These are phyloP conservation scores for Geranium incanum DNA, from an alignment of 441 rosid species.

Conservation along the genomic window DNA sequence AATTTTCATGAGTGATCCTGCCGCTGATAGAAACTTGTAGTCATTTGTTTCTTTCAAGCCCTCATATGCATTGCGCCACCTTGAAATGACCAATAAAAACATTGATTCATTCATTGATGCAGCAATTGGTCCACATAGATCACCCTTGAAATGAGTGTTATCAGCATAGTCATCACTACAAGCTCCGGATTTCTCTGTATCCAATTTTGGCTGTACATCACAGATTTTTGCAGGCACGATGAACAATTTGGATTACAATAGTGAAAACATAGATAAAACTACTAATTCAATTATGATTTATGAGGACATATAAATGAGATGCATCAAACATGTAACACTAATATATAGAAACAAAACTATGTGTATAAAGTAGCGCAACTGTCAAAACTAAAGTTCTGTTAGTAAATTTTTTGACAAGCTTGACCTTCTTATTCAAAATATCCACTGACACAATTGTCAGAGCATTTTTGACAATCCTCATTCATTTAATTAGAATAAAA, in stretches of 20 bases:
- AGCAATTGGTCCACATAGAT: conserved; percentile 89
- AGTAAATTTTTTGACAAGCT: background rate
- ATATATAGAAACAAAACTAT: background rate
- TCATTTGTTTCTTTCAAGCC: conserved; percentile 81
- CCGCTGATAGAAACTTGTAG: conserved; percentile 70
- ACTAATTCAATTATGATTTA: conserved; percentile 16
- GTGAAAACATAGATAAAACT: background rate
- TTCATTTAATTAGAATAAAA: background rate
- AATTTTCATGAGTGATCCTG: conserved; percentile 72
- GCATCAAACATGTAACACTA: conserved; percentile 14
- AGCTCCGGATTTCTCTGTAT: conserved; percentile 31
- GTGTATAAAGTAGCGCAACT: background rate
- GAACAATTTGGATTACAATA: conserved; percentile 8
- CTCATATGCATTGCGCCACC: conserved; percentile 80
- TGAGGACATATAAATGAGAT: background rate
- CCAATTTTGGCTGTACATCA: conserved; percentile 38
- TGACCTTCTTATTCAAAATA: background rate
- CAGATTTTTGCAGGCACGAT: conserved; percentile 16
- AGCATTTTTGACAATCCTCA: background rate
- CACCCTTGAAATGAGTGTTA: conserved; percentile 52
- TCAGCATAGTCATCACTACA: conserved; percentile 31
- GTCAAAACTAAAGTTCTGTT: background rate
- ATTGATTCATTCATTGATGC: conserved; percentile 84
- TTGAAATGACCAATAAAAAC: conserved; percentile 75
- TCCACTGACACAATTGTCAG: background rate